These are phyloP conservation scores for Pseudovirgaria hyperparasitica DNA, from an alignment of 2,329 filamentous ascomycete genomes.

Conservation along the genomic window DNA sequence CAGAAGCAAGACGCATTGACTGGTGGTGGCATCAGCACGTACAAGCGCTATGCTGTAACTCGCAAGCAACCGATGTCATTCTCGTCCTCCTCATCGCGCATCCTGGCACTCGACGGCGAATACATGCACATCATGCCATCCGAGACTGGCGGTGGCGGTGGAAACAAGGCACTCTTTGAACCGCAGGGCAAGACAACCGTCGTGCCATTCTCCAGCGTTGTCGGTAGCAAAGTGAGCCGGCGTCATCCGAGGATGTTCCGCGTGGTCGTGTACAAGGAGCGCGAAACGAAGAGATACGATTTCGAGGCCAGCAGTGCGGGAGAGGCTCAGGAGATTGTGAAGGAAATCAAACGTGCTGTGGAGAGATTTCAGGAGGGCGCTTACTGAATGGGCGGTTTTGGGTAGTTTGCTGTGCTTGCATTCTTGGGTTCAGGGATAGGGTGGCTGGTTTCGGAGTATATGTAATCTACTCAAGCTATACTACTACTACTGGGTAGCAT, in stretches of 20 bases:
- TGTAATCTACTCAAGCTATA: no score
- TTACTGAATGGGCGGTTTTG: conserved; percentile 1
- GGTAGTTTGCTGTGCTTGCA: no score
- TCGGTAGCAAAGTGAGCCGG: conserved; percentile 69
- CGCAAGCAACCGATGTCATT: conserved; percentile 75
- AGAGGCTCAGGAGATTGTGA: conserved; percentile 68
- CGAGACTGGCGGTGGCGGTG: conserved; percentile 17
- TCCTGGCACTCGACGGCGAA: conserved; percentile 70
- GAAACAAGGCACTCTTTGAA: conserved; percentile 52
- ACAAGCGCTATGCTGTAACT: conserved; percentile 69
- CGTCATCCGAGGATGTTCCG: conserved; percentile 74
- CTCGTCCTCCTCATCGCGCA: conserved; percentile 60
- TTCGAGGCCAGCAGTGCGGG: conserved; percentile 64
- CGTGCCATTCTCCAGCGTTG: conserved; percentile 69
- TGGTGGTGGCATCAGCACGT: conserved; percentile 25
- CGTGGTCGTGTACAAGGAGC: conserved; percentile 62
- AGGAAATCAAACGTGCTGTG: conserved; percentile 64
- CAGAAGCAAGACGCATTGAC: conserved; percentile 42
- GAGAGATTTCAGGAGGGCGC: conserved; percentile 48
- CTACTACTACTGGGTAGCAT: no score
- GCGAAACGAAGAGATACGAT: conserved; percentile 70
- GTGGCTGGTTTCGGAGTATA: no score
- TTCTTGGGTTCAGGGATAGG: no score
- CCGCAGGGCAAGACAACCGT: conserved; percentile 60
- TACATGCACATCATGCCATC: conserved; percentile 74